phyloP scores from a whole-genome alignment of 2,329 filamentous ascomycete genomes.

The Phialophora verrucosa region DNA sequence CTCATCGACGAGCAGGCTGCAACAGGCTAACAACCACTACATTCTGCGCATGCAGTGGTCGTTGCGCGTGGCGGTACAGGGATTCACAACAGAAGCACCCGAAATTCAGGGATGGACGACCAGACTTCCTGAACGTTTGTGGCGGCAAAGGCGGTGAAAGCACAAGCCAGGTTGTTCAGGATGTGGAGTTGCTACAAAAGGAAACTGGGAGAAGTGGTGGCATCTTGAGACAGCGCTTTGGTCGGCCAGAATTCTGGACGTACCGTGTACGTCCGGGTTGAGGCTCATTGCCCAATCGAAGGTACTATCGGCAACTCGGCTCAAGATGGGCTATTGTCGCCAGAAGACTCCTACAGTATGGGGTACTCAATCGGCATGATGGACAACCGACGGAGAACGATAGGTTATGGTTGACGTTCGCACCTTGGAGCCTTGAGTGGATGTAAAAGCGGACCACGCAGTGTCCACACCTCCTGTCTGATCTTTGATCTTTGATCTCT shows the following conservation, averaged over 20 bases:
- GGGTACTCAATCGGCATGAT: neutral
- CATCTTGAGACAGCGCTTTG: neutral
- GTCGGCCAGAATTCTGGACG: neutral
- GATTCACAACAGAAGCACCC: neutral
- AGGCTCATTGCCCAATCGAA: neutral
- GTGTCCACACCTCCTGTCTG: neutral
- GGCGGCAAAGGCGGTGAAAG: neutral
- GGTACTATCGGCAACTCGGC: neutral
- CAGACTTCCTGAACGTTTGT: neutral
- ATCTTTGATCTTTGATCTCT: slow-evolving; percentile 4
- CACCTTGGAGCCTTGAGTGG: neutral
- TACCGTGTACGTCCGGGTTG: neutral
- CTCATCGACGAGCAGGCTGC: neutral
- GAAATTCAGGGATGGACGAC: neutral
- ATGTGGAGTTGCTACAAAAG: neutral
- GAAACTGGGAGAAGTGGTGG: neutral
- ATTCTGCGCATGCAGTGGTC: neutral
- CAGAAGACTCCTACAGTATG: neutral
- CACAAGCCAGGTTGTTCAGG: neutral
- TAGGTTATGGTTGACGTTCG: neutral
- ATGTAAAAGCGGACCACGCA: neutral
- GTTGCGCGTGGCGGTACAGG: neutral
- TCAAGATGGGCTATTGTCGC: neutral
- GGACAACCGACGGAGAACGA: slow-evolving; percentile 7
- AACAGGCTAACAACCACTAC: neutral